These are phyloP conservation scores for Euphorbia lathyris DNA, from an alignment of 345 rosid genomes.

Conservation along the genomic window DNA sequence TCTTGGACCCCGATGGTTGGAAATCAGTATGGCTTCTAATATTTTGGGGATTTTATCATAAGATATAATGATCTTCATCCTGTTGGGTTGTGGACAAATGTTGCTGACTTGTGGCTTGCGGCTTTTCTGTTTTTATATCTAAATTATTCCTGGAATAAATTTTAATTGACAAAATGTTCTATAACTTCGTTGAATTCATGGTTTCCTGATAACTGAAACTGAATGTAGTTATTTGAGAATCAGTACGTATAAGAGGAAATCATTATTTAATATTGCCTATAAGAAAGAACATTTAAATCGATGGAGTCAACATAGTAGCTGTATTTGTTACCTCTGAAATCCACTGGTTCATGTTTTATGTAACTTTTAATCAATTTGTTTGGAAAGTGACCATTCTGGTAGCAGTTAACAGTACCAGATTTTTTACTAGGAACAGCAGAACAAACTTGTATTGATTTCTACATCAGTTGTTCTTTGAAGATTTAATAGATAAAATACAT, in stretches of 20 bases:
- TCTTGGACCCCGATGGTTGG: conserved; percentile 98
- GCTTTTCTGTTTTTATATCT: not conserved
- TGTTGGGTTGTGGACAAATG: not conserved
- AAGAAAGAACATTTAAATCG: not conserved
- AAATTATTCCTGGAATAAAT: not conserved
- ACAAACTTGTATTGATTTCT: not conserved
- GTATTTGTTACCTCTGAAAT: not conserved
- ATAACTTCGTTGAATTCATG: not conserved
- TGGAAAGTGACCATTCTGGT: not conserved
- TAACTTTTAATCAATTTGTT: not conserved
- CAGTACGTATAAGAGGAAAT: not conserved
- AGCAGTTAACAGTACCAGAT: not conserved
- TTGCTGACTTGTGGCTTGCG: not conserved
- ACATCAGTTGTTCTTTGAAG: not conserved
- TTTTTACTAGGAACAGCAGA: not conserved
- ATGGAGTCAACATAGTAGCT: not conserved
- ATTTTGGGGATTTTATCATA: not conserved
- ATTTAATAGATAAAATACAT: not conserved
- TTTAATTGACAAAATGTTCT: not conserved
- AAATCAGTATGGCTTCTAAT: conserved; percentile 52
- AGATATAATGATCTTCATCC: not conserved
- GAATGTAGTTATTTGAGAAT: not conserved
- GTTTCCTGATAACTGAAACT: not conserved
- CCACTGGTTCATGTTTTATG: not conserved
- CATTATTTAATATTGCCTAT: not conserved